These are phyloP conservation scores for Hevea brasiliensis DNA, from an alignment of 345 rosid genomes.

Conservation along the genomic window DNA sequence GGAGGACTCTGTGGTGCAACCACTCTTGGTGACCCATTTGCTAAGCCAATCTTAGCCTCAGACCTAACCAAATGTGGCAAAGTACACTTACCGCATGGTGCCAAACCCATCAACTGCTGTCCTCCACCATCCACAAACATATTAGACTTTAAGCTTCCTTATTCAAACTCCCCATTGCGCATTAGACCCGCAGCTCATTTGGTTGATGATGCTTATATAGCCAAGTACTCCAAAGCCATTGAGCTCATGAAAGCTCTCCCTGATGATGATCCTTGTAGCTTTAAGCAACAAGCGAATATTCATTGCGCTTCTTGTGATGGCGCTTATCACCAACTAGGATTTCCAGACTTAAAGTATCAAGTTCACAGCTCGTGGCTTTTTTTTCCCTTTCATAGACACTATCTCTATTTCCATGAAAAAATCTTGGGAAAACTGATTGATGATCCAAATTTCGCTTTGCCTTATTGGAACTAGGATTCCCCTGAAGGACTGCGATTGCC, in stretches of 20 bases:
- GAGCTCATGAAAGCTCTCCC: no score
- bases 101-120: conserved; percentile 43
- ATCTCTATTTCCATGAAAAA: conserved; percentile 52
- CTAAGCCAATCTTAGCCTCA: conserved; percentile 41
- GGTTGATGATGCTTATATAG: no score
- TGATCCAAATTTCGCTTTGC: conserved; percentile 56
- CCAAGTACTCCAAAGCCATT: no score
- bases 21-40: conserved; percentile 30
- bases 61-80: conserved; percentile 41
- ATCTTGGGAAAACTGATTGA: conserved; percentile 52
- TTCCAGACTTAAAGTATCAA: conserved; percentile 49
- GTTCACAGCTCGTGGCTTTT: conserved; percentile 62
- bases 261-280: conserved; percentile 64
- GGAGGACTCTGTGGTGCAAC: conserved; percentile 53
- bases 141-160: conserved; percentile 46
- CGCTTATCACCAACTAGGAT: conserved; percentile 52
- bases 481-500: conserved; percentile 56
- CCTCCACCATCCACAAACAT: conserved; percentile 44
- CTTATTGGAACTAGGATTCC: conserved; percentile 70
- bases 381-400: conserved; percentile 58
- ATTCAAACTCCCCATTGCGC: no score
- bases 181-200: no score
- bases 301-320: conserved; percentile 70
- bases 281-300: conserved; percentile 52
- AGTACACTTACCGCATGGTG: conserved; percentile 41